Conservation (phyloP, 306 rosid genomes). For the Cucurbita ficifolia region DNA sequence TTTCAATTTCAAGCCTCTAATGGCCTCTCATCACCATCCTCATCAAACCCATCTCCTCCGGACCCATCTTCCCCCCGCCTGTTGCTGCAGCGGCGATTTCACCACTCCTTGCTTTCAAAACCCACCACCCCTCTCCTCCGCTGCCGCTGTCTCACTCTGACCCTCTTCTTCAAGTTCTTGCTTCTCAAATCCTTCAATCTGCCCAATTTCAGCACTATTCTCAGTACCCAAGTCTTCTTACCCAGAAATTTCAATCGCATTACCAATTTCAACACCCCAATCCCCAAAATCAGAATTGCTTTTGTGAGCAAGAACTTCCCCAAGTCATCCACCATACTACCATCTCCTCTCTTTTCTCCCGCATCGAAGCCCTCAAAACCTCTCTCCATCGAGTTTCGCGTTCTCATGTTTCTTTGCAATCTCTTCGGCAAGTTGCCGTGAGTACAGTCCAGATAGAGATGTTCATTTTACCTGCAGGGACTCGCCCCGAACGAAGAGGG, state of each 20-base stretch:
- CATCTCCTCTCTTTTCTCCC: constrained; percentile 41
- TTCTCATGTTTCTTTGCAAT: constrained; percentile 6
- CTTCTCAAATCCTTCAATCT: not conserved
- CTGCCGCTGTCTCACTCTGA: constrained; percentile 16
- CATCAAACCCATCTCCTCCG: constrained; percentile 11
- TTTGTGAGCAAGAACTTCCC: not conserved
- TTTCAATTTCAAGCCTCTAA: constrained; percentile 2
- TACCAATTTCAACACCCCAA: constrained; percentile 11
- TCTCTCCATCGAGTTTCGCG: constrained; percentile 27
- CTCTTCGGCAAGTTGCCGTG: constrained; percentile 61
- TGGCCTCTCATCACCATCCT: constrained; percentile 44
- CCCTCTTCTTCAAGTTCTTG: constrained; percentile 9
- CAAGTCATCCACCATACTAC: constrained; percentile 13
- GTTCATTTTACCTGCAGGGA: too few species aligned
- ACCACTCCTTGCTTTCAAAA: constrained; percentile 19
- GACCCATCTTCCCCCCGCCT: constrained; percentile 8
- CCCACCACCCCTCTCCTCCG: constrained; percentile 7
- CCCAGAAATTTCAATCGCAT: constrained; percentile 11
- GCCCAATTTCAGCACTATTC: constrained; percentile 1
- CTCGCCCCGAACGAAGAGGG: too few species aligned
- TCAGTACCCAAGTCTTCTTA: constrained; percentile 8
- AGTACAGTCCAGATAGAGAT: constrained; percentile 35
- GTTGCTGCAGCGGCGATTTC: constrained; percentile 17
- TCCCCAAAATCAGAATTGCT: constrained; percentile 3
- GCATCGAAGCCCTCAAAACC: constrained; percentile 79